A percentile compares a stretch with the other conserved stretches of the same genome.
Conservation (phyloP, 2,329 filamentous ascomycete genomes). For the Cryoendolithus antarcticus region DNA sequence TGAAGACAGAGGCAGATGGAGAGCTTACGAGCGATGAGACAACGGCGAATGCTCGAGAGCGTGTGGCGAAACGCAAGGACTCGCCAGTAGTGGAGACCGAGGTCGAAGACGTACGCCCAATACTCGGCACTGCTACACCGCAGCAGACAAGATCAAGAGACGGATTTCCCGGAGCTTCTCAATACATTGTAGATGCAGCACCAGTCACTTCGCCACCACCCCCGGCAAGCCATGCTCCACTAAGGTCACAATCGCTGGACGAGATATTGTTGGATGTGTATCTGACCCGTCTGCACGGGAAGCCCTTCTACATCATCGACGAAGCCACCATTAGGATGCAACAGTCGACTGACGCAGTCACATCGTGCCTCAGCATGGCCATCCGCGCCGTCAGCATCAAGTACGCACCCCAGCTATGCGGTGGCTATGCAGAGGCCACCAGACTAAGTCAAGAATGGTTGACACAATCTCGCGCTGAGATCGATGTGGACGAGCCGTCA, state of each 20-base stretch:
- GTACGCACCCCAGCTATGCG: slow-evolving; percentile 53
- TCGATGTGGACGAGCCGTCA: slow-evolving; percentile 71
- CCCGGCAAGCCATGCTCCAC: too few species aligned
- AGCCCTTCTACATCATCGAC: slow-evolving; percentile 71
- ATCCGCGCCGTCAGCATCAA: slow-evolving; percentile 43
- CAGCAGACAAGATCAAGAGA: too few species aligned
- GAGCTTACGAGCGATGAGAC: too few species aligned
- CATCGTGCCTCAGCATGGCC: slow-evolving; percentile 23
- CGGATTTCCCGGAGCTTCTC: too few species aligned
- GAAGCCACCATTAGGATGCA: slow-evolving; percentile 52
- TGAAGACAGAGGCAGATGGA: slow-evolving; percentile 36
- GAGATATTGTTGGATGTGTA: slow-evolving; percentile 52
- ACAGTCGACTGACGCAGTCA: slow-evolving; percentile 16
- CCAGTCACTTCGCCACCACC: too few species aligned
- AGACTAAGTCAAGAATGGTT: slow-evolving; percentile 62
- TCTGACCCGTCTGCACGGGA: slow-evolving; percentile 66
- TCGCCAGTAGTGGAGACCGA: too few species aligned
- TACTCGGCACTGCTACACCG: too few species aligned
- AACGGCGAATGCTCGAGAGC: too few species aligned
- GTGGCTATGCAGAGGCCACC: slow-evolving; percentile 55
- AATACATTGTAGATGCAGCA: too few species aligned
- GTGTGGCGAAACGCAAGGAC: too few species aligned
- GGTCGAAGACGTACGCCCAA: too few species aligned
- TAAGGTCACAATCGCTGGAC: too few species aligned
- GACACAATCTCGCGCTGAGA: slow-evolving; percentile 51